These are phyloP conservation scores for Diaporthe sp. DNA, from an alignment of 2,329 filamentous ascomycete species.

Conservation along the genomic window DNA sequence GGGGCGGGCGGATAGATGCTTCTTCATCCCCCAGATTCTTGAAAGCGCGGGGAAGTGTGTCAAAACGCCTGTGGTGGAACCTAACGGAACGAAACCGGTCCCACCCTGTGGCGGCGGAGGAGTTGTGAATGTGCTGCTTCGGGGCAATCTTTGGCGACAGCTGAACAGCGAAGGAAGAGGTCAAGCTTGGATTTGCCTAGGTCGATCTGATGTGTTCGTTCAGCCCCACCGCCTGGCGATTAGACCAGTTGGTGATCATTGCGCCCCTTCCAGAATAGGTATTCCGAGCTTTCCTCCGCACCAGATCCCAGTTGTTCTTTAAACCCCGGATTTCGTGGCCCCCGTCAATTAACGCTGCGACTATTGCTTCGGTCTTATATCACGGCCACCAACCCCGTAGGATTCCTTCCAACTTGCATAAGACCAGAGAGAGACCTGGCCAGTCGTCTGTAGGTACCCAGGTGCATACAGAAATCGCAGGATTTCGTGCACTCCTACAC, in stretches of 20 bases:
- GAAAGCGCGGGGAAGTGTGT: constrained; percentile 37
- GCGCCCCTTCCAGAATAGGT: constrained; percentile 4
- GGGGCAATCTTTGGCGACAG: constrained; percentile 12
- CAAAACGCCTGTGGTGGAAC: constrained; percentile 34
- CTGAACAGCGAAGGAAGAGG: neutral
- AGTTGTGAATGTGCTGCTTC: neutral
- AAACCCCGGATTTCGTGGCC: neutral
- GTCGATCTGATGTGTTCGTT: constrained; percentile 23
- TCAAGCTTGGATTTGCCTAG: neutral
- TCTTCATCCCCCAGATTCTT: constrained; percentile 31
- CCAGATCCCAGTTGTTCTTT: neutral
- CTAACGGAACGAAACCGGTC: neutral
- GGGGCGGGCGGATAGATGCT: constrained; percentile 6
- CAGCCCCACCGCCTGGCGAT: constrained; percentile 33
- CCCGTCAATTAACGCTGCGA: neutral
- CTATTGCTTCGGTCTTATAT: neutral
- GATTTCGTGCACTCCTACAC: neutral
- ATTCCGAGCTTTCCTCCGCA: constrained; percentile 7
- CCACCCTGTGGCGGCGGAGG: constrained; percentile 19
- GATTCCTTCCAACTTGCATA: neutral
- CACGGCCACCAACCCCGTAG: neutral
- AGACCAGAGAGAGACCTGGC: neutral
- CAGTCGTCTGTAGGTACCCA: neutral
- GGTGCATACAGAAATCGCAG: neutral
- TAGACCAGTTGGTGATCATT: neutral